A percentile compares a stretch with the other conserved stretches of the same genome.
phyloP scores from a whole-genome alignment of 2,329 filamentous ascomycete species.

The Ophiostoma pallidulum region DNA sequence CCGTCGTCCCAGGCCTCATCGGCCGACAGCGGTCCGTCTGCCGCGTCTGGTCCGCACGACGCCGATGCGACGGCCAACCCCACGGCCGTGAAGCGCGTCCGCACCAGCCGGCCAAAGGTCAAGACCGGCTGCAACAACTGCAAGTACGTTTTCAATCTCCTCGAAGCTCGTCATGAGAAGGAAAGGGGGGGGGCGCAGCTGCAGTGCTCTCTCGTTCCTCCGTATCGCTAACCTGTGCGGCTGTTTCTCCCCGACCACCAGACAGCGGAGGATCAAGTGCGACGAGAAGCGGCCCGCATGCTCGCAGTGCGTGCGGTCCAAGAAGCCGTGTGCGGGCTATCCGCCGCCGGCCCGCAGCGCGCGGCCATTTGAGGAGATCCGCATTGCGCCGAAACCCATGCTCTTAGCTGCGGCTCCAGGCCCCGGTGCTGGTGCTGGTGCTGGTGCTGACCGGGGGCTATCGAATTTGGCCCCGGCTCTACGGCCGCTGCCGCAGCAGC shows the following conservation, averaged over 20 bases:
- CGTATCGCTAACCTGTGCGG: neutral
- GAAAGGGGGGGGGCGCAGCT: too few relatives aligned
- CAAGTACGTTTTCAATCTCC: constrained; percentile 43
- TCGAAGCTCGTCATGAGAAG: constrained; percentile 14
- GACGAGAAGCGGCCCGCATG: constrained; percentile 54
- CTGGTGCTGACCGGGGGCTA: neutral
- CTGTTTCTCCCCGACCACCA: constrained; percentile 23
- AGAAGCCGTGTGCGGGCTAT: constrained; percentile 51
- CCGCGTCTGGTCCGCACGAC: too few relatives aligned
- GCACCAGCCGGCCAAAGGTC: constrained; percentile 51
- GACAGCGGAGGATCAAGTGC: constrained; percentile 55
- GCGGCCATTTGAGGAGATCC: constrained; percentile 36
- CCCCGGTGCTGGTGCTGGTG: constrained; percentile 10
- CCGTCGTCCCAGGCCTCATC: neutral
- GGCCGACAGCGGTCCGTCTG: neutral
- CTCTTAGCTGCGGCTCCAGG: constrained; percentile 16
- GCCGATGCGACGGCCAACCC: neutral
- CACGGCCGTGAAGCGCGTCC: constrained; percentile 29
- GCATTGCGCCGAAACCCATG: constrained; percentile 40
- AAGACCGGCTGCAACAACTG: constrained; percentile 59
- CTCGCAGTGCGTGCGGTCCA: constrained; percentile 49
- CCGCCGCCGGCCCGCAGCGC: constrained; percentile 44
- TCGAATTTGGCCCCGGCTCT: neutral
- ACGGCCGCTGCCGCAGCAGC: neutral
- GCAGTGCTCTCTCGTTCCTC: neutral